phyloP scores from a whole-genome alignment of 2,329 filamentous ascomycete species.

The Clarireedia sp. region DNA sequence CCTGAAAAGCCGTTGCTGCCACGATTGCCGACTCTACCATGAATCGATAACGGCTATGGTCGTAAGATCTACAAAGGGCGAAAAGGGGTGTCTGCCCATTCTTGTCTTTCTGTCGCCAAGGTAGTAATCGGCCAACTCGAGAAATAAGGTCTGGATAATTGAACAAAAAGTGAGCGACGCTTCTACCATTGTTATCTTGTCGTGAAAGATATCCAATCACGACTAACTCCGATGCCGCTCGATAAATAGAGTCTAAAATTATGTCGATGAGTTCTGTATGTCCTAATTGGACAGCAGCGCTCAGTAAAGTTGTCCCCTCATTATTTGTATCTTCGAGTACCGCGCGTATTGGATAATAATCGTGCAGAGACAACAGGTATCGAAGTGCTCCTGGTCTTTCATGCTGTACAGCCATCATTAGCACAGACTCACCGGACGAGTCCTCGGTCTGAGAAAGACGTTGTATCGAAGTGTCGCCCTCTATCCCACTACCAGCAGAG shows the following conservation, averaged over 20 bases:
- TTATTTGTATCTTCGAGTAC: conserved; percentile 81
- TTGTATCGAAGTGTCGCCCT: conserved; percentile 81
- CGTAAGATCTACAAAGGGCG: conserved; percentile 89
- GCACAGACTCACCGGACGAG: conserved; percentile 69
- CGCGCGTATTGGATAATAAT: conserved; percentile 63
- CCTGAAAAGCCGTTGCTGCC: conserved; percentile 66
- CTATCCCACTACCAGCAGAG: conserved; percentile 64
- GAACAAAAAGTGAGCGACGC: conserved; percentile 92
- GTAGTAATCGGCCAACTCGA: conserved; percentile 67
- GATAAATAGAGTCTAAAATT: conserved; percentile 63
- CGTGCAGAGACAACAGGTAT: conserved; percentile 70
- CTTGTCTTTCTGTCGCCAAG: conserved; percentile 87
- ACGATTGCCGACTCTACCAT: conserved; percentile 83
- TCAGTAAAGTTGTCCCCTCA: conserved; percentile 81
- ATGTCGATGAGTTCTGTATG: conserved; percentile 67
- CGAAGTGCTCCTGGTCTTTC: conserved; percentile 63
- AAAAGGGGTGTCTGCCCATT: conserved; percentile 98
- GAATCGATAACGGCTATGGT: conserved; percentile 73
- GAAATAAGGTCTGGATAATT: conserved; percentile 75
- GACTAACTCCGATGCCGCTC: conserved; percentile 44
- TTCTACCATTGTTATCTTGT: conserved; percentile 80
- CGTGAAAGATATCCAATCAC: conserved; percentile 61
- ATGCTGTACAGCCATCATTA: conserved; percentile 77
- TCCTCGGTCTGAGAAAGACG: conserved; percentile 65
- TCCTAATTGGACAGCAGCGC: conserved; percentile 81